Evolutionary conservation across 768 basidiomycete species (phyloP), one percentile per base, ranked within the genome.

Genomic region (Omphalotus guepiniiformis): DNA sequence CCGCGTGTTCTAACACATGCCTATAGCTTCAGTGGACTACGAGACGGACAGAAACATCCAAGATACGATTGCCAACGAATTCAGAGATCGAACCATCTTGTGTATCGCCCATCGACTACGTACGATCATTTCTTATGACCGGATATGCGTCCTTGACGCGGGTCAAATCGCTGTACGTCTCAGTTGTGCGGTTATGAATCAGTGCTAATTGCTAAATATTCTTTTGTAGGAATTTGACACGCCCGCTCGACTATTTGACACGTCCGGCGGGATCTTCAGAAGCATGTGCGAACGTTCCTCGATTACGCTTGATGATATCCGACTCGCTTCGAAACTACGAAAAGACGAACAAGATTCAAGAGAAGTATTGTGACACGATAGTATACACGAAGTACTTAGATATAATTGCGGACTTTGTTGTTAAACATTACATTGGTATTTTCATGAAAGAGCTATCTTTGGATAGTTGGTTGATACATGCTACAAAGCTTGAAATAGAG

Each of bases 41-140:
- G 90, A 89, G 64, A 94, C 91, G 1, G 93, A 96, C 67, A 71
- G 82, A 49, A 89, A 88, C 62, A 93, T 98, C 50, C 93, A 96
- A 60, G 78, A 87, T 53, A 95, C 93, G 4, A 95, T 97, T 52
- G 76, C 88, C 1, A 72, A 73, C 40, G 85, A 88, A 69, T 97
- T 95, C 70, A 69, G 75, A 36, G 84, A 92, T 62, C 82, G 84
- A 53, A 95, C 93, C 0, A 78, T 94, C 46, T 65, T 94, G 13
- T 92, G 88, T 63, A 93, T 94, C 51, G 88, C 88, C 51, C 90
- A 85, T 88, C 56, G 18, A 19, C 32, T 47, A 29, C 26, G 16
- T 37, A 95, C 93, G 2, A 93, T 95, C 57, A 82, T 93, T 51
- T 75, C 80, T 11, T 94, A 93, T 57, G 91, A 97, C 64, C 76